Evolutionary conservation across 1,284 basidiomycete genomes (phyloP).

Genomic region (Caloboletus inedulis): DNA sequence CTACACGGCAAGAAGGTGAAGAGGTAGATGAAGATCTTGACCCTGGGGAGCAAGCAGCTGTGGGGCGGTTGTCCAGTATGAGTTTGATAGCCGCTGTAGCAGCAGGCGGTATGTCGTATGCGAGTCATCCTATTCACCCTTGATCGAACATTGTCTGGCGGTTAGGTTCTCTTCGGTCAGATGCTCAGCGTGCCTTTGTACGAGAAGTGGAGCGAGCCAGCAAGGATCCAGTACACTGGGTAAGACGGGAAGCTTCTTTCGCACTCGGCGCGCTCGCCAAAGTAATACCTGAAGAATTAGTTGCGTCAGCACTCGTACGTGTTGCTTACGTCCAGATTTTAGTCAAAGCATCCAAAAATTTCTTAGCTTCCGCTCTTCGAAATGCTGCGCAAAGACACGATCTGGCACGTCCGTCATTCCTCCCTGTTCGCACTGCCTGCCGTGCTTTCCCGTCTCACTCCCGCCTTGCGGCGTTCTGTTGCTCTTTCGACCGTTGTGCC

Average conservation of each 20-base stretch:
- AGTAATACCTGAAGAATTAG: slow-evolving; percentile 70
- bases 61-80: slow-evolving; percentile 90
- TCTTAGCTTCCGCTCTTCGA: slow-evolving; percentile 78
- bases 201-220: slow-evolving; percentile 78
- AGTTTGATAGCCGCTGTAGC: slow-evolving; percentile 87
- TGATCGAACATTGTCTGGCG: slow-evolving; percentile 10
- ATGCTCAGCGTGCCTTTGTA: slow-evolving; percentile 68
- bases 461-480: slow-evolving; percentile 52
- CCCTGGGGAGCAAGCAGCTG: slow-evolving; percentile 66
- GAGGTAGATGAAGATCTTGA: slow-evolving; percentile 35
- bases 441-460: slow-evolving; percentile 65
- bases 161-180: slow-evolving; percentile 59
- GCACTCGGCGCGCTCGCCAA: slow-evolving; percentile 88
- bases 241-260: slow-evolving; percentile 87
- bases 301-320: slow-evolving; percentile 63
- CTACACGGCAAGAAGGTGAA: slow-evolving; percentile 17
- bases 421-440: slow-evolving; percentile 85
- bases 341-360: slow-evolving; percentile 4
- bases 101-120: slow-evolving; percentile 56
- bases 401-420: slow-evolving; percentile 88
- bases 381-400: slow-evolving; percentile 63
- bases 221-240: slow-evolving; percentile 79
- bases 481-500: slow-evolving; percentile 62
- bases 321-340: slow-evolving; percentile 5
- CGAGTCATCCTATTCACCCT: background rate